Conservation (phyloP, 257 asterid genomes). For the Perilla frutescens region DNA sequence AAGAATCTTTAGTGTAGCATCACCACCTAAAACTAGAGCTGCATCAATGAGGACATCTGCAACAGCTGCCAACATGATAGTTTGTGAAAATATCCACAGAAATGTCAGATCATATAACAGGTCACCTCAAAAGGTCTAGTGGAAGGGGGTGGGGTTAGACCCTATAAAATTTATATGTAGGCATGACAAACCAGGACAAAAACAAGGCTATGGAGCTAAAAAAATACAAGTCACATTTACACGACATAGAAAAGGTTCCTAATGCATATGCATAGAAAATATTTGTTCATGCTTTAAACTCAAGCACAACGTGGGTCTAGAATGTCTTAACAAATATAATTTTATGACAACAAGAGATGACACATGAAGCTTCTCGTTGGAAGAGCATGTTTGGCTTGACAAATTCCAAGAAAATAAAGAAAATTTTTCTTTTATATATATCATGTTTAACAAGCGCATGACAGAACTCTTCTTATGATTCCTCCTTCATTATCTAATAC, state of each 20-base stretch:
- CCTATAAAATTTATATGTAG: background rate
- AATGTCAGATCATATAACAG: conserved; percentile 25
- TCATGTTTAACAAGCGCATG: background rate
- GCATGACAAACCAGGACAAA: conserved; percentile 4
- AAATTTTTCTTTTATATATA: background rate
- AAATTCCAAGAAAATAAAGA: conserved; percentile 7
- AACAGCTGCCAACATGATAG: conserved; percentile 75
- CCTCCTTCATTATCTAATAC: background rate
- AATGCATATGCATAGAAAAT: conserved; percentile 15
- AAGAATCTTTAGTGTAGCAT: conserved; percentile 80
- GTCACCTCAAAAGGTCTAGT: conserved; percentile 29
- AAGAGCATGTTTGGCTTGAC: conserved; percentile 15
- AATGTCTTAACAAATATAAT: conserved; percentile 3
- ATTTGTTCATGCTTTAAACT: conserved; percentile 17
- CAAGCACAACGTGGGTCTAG: conserved; percentile 6
- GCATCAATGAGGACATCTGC: conserved; percentile 97
- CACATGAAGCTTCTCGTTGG: conserved; percentile 11
- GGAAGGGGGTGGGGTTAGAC: background rate
- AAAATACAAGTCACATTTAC: conserved; percentile 12
- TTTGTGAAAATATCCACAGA: conserved; percentile 40
- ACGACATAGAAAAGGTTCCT: conserved; percentile 1
- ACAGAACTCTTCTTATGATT: conserved; percentile 5
- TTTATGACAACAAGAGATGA: conserved; percentile 12
- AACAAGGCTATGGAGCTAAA: conserved; percentile 19
- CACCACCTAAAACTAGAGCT: conserved; percentile 94